These are phyloP conservation scores for Peronospora destructor DNA, from an alignment of 352 stramenopile species.

Conservation along the genomic window DNA sequence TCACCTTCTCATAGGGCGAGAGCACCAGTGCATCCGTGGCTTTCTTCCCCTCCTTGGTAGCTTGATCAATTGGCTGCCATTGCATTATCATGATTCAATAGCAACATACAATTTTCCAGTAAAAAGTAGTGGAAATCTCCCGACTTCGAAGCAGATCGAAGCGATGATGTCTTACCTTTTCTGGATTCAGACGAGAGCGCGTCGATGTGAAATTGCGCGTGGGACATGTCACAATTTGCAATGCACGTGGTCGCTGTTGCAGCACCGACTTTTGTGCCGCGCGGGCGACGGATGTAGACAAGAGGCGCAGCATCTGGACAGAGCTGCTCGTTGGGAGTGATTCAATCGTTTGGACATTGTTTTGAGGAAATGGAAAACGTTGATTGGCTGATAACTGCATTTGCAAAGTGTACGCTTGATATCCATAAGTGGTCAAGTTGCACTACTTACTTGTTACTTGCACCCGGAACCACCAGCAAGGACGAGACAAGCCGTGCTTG, in stretches of 20 bases:
- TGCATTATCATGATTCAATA: background rate
- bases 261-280: constrained; percentile 20
- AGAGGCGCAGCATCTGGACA: constrained; percentile 32
- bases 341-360: constrained; percentile 7
- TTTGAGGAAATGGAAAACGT: background rate
- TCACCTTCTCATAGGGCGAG: constrained; percentile 92
- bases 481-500: constrained; percentile 42
- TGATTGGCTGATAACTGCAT: constrained; percentile 15
- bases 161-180: constrained; percentile 40
- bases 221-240: constrained; percentile 22
- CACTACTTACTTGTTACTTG: constrained; percentile 12
- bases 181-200: constrained; percentile 40
- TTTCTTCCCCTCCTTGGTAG: constrained; percentile 43
- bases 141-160: too few species aligned
- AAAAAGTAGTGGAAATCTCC: background rate
- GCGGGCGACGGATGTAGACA: constrained; percentile 17
- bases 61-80: constrained; percentile 27
- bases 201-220: constrained; percentile 38
- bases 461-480: constrained; percentile 53
- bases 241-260: constrained; percentile 18
- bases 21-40: constrained; percentile 79
- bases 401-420: too few species aligned
- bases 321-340: constrained; percentile 9
- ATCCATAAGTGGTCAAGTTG: too few species aligned
- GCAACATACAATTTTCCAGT: background rate